Evolutionary conservation across 805 yeast species (phyloP).

Genomic region (Babjeviella inositovora): DNA sequence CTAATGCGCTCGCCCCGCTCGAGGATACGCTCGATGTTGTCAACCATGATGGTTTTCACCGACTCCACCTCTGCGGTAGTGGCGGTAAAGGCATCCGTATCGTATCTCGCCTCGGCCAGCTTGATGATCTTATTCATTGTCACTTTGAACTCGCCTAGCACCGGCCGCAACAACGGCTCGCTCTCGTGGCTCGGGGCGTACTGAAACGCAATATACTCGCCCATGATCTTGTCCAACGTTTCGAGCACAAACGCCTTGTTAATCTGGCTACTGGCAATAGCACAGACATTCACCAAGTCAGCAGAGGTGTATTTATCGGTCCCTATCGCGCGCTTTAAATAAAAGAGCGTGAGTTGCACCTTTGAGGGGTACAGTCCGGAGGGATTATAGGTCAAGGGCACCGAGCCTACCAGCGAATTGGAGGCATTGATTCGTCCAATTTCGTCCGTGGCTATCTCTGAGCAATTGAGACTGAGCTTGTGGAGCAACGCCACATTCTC

Average conservation of each 20-base stretch:
- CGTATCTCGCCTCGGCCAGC: slow-evolving; percentile 30
- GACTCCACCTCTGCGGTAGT: slow-evolving; percentile 44
- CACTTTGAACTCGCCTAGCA: slow-evolving; percentile 33
- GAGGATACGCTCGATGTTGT: slow-evolving; percentile 54
- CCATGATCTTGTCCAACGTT: slow-evolving; percentile 30
- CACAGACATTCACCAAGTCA: slow-evolving; percentile 35
- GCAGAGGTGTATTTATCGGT: too few relatives aligned
- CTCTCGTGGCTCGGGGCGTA: slow-evolving; percentile 7
- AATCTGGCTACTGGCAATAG: slow-evolving; percentile 25
- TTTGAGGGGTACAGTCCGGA: slow-evolving; percentile 6
- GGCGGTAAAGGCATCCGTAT: slow-evolving; percentile 14
- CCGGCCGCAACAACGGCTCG: background rate
- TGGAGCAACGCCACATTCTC: slow-evolving; percentile 28
- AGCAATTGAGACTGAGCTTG: slow-evolving; percentile 26
- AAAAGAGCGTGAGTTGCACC: slow-evolving; percentile 19
- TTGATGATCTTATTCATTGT: slow-evolving; percentile 40
- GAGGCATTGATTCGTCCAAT: slow-evolving; percentile 35
- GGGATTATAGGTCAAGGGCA: slow-evolving; percentile 10
- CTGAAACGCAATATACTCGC: slow-evolving; percentile 26
- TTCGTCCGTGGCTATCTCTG: slow-evolving; percentile 37
- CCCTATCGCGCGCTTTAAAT: slow-evolving; percentile 24
- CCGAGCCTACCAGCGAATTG: slow-evolving; percentile 19
- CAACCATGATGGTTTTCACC: slow-evolving; percentile 54
- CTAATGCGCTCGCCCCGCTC: slow-evolving; percentile 69
- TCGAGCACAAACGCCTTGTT: slow-evolving; percentile 27